Percentiles rank a stretch among this genome's conserved stretches.
Evolutionary conservation across 306 rosid species (phyloP).

Genomic region (Prunus dulcis): DNA sequence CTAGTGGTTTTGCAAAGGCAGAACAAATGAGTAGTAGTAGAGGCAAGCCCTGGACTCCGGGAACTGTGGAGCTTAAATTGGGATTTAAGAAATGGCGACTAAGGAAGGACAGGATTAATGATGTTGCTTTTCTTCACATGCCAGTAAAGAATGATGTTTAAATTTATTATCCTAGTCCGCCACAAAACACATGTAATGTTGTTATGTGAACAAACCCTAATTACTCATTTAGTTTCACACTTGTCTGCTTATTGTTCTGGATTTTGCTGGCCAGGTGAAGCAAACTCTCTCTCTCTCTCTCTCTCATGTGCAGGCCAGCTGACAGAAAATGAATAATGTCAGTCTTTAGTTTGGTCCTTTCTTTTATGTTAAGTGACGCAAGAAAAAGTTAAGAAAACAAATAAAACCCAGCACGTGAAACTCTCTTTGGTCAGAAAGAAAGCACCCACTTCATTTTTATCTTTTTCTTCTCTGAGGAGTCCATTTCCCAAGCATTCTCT

Average conservation of each 20-base stretch:
- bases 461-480: conserved; percentile 3
- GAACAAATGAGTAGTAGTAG: background rate
- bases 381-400: background rate
- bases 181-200: conserved; percentile 11
- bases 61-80: conserved; percentile 24
- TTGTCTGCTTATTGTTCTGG: conserved; percentile 14
- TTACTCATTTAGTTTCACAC: conserved; percentile 29
- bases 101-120: conserved; percentile 18
- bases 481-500: conserved; percentile 18
- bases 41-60: conserved; percentile 13
- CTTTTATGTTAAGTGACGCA: conserved; percentile 20
- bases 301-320: background rate
- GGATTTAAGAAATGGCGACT: conserved; percentile 8
- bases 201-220: conserved; percentile 14
- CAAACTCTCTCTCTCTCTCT: background rate
- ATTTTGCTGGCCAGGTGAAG: background rate
- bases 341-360: background rate
- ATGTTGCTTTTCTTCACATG: conserved; percentile 11
- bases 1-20: background rate
- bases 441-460: conserved; percentile 11
- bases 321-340: background rate
- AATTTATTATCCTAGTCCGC: conserved; percentile 20
- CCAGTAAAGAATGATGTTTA: conserved; percentile 26
- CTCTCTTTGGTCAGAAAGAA: conserved; percentile 26
- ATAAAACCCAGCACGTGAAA: conserved; percentile 16